These are phyloP conservation scores for Hericium rajendrae DNA, from an alignment of 768 basidiomycete genomes.

Conservation along the genomic window DNA sequence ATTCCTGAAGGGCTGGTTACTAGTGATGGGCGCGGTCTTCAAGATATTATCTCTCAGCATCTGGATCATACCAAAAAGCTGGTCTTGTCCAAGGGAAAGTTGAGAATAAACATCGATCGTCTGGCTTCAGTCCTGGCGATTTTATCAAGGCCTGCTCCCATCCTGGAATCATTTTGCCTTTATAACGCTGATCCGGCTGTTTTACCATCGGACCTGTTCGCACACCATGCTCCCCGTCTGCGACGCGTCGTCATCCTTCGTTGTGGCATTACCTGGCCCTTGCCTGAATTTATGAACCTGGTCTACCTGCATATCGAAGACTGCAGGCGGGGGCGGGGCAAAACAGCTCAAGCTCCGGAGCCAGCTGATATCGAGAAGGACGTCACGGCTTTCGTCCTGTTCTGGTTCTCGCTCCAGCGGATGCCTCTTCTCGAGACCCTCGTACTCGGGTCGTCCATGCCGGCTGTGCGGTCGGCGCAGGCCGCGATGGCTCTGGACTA, in stretches of 20 bases:
- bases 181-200: not conserved
- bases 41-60: not conserved
- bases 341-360: too few relatives aligned
- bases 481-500: too few relatives aligned
- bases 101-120: not conserved
- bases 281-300: not conserved
- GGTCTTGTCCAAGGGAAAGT: not conserved
- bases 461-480: too few relatives aligned
- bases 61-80: not conserved
- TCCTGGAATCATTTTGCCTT: not conserved
- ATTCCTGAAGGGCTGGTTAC: too few relatives aligned
- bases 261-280: not conserved
- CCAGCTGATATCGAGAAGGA: too few relatives aligned
- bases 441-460: too few relatives aligned
- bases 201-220: not conserved
- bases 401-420: too few relatives aligned
- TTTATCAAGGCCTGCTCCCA: not conserved
- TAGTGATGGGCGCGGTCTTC: not conserved
- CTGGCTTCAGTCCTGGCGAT: not conserved
- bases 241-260: not conserved
- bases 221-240: not conserved
- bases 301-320: too few relatives aligned
- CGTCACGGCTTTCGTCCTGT: too few relatives aligned
- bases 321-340: too few relatives aligned
- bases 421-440: too few relatives aligned